Base-by-base conservation (phyloP, 2,329 filamentous ascomycete genomes). In the Aspergillus floridensis region DNA sequence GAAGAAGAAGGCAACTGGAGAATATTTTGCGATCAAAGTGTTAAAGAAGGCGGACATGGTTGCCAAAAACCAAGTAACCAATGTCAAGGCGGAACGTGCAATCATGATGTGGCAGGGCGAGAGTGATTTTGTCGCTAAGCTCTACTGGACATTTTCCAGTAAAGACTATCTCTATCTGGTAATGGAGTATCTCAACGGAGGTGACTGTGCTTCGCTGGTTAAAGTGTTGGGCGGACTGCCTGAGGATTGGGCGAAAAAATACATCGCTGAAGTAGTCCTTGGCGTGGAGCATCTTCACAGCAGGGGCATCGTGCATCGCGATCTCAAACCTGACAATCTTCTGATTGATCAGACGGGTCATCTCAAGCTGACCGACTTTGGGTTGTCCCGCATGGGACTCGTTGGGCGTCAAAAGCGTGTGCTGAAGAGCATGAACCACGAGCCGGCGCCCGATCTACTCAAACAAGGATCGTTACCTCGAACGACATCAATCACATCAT, bases 21-120 rank as follows among this genome's bases (percentile, higher is more conserved):
- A 99, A 70, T 99, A 99, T 75, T 99, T 93, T 74, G 95, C 95
- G 10, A 98, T 99, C 79, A 99, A 99, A 73, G 95, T 98, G 1
- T 77, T 99, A 60, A 98, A 98, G 74, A 99, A 99, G 77, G 93
- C 95, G n/a, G 95, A 99, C 80, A 99, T 99, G 95, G 92, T 99
- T 63, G 95, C 95, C 62, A 99, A 99, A 78, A 99, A 99, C 74
- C 95, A 99, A 74, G 93, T 99, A 67, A 96, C 95, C 66, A 99
- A 99, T 71, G 95, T 99, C 70, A 98, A 99, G 77, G 95, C 96
- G 8, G 95, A 99, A 77, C 86, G 95, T 66, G 96, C 96, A 22
- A 99, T 99, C 72, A 98, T 99, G 95, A 99, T 99, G 95, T 98
- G 95, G 91, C 95, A 99, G 78, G 95, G 95, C 22, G 92, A 98